phyloP scores from a whole-genome alignment of 352 stramenopile species.

The Blastocystis sp. region DNA sequence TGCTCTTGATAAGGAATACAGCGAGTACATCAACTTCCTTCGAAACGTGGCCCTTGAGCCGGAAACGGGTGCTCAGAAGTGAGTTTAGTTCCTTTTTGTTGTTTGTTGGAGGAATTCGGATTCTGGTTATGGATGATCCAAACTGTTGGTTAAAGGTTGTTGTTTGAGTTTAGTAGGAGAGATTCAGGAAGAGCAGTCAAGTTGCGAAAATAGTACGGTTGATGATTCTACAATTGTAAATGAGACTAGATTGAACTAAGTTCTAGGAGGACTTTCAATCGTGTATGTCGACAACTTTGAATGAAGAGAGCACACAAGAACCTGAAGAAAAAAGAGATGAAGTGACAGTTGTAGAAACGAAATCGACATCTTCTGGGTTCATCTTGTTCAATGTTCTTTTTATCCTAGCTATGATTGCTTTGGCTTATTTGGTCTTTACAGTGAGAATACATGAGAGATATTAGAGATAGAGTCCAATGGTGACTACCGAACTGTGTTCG shows the following conservation, averaged over 20 bases:
- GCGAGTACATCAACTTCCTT: constrained; percentile 62
- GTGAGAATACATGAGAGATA: background rate
- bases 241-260: background rate
- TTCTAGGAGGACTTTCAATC: constrained; percentile 28
- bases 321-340: background rate
- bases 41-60: constrained; percentile 43
- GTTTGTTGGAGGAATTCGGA: background rate
- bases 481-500: constrained; percentile 16
- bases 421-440: constrained; percentile 10
- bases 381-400: constrained; percentile 25
- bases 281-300: constrained; percentile 6
- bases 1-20: constrained; percentile 61
- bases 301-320: background rate
- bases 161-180: background rate
- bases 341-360: background rate
- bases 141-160: background rate
- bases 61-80: constrained; percentile 5
- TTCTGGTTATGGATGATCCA: background rate
- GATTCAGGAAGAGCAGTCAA: constrained; percentile 7
- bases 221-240: background rate
- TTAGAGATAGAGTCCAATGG: constrained; percentile 25
- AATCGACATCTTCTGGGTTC: background rate
- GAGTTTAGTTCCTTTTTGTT: background rate
- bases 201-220: constrained; percentile 36
- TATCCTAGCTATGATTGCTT: background rate